Conservation (phyloP, 805 yeast genomes). For the Metschnikowia arizonensis region DNA sequence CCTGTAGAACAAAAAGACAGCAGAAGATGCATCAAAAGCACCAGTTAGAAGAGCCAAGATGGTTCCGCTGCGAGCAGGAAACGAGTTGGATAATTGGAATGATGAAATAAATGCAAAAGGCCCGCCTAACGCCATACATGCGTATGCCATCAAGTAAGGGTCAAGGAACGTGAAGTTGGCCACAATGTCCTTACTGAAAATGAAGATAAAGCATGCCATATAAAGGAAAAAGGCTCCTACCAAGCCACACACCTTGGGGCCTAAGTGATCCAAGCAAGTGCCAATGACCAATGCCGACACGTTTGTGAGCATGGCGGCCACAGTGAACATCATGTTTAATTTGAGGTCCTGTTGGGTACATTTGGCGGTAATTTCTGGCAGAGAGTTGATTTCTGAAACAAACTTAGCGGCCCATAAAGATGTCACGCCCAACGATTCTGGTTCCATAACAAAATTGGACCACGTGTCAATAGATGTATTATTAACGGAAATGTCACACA, state of each 20-base stretch:
- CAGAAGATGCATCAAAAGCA: slow-evolving; percentile 57
- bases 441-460: slow-evolving; percentile 15
- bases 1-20: slow-evolving; percentile 48
- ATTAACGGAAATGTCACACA: slow-evolving; percentile 29
- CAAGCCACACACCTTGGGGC: slow-evolving; percentile 52
- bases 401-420: slow-evolving; percentile 7
- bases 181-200: slow-evolving; percentile 30
- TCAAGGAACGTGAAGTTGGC: slow-evolving; percentile 30
- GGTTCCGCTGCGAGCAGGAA: slow-evolving; percentile 50
- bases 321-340: slow-evolving; percentile 55
- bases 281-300: slow-evolving; percentile 52
- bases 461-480: slow-evolving; percentile 9
- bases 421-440: slow-evolving; percentile 10
- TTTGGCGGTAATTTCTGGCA: slow-evolving; percentile 34
- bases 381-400: no score
- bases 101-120: slow-evolving; percentile 55
- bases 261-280: slow-evolving; percentile 44
- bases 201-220: slow-evolving; percentile 44
- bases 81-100: slow-evolving; percentile 54
- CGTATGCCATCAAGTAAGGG: slow-evolving; percentile 51
- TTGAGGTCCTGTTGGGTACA: slow-evolving; percentile 53
- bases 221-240: slow-evolving; percentile 47
- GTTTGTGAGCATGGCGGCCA: slow-evolving; percentile 54
- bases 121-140: slow-evolving; percentile 53
- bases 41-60: slow-evolving; percentile 53